Base-by-base conservation (phyloP, 2,329 filamentous ascomycete genomes). In the Zopfia rhizophila region DNA sequence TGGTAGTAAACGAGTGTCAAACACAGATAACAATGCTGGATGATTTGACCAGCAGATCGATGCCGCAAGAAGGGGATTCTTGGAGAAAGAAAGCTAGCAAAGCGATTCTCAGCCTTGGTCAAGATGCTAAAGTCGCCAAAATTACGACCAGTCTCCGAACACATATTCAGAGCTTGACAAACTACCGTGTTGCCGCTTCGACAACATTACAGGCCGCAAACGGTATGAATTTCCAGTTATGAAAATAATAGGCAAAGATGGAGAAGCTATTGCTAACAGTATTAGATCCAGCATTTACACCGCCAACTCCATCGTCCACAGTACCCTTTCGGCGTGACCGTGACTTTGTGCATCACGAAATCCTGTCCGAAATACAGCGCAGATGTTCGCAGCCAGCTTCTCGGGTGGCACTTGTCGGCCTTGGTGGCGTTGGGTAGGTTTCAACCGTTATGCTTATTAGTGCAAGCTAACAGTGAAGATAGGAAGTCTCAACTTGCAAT, bases 371-470 rank as follows among this genome's bases (percentile, higher is more conserved):
- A 31, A 53, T 63, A 13, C 5, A 51, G 24, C 8, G 50, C 32
- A 40, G 63, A 68, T 61, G 69, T 56, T 7, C 56, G 75, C 1
- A 68, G 24, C 50, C 54, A 39, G 53, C 28, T n/a, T 56, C 55
- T 21, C 16, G 52, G 29, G 45, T 46, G 7, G 57, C 55, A 29
- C 53, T 63, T 23, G 50, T 59, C 11, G 59, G 59, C 22, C 42
- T 63, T n/a, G 59, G 60, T 22, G 57, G 57, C 23, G 53, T 63
- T 5, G 58, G 59, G 56, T 63, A 43, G 38, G 47, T n/a, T n/a
- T 5, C 6, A 38, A 23, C 3, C 6, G 11, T n/a, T 18, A n/a
- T 3, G 10, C 17, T 18, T n/a, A 7, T 24, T 22, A 6, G 11
- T 27, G 30, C n/a, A 5, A 13, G 16, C 24, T 7, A 38, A 11